Evolutionary conservation across 2,329 filamentous ascomycete species (phyloP), one percentile per base, ranked within the genome.

Genomic region (Monilinia laxa): DNA sequence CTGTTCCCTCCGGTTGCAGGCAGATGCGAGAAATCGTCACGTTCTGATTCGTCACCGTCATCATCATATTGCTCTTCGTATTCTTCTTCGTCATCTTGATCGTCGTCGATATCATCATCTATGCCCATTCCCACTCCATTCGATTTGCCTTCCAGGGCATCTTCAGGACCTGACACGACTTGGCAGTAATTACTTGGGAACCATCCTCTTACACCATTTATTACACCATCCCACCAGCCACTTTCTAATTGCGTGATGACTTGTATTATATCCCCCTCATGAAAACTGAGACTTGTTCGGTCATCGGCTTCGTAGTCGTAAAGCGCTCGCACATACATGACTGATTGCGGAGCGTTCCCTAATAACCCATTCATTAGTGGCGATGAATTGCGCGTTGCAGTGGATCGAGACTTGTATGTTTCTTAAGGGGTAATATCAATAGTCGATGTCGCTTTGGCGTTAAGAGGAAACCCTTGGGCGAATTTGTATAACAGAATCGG

Each of bases 261-360:
- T 80, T 98, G 94, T 75, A 99, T 99, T 72, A 98, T 88, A 80
- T 99, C 95, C 75, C 95, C 95, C 78, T 96, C 91, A 74, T 92
- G 92, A 79, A 99, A 99, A 80, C 93, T 98, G 77, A 99, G 81
- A 81, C 93, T 97, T 58, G 94, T 98, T 74, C 92, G 89, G 80
- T 99, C 95, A 80, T 99, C 94, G 75, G 95, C 92, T 76, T 97
- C 92, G 82, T 98, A 99, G 82, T 97, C 92, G 83, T 98, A 99
- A 70, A 98, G 85, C 57, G 95, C 95, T 76, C 93, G 90, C 75
- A 99, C 95, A 77, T 95, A 98, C 83, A 97, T 89, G 76, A 88
- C 87, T 77, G 87, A 85, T 69, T 82, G 82, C 68, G 86, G 85
- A 75, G 85, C 81, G 71, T 84, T 82, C 70, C 84, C 83, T 73